These are phyloP conservation scores for Penicillium sp. DNA, from an alignment of 2,329 filamentous ascomycete genomes.

Conservation along the genomic window DNA sequence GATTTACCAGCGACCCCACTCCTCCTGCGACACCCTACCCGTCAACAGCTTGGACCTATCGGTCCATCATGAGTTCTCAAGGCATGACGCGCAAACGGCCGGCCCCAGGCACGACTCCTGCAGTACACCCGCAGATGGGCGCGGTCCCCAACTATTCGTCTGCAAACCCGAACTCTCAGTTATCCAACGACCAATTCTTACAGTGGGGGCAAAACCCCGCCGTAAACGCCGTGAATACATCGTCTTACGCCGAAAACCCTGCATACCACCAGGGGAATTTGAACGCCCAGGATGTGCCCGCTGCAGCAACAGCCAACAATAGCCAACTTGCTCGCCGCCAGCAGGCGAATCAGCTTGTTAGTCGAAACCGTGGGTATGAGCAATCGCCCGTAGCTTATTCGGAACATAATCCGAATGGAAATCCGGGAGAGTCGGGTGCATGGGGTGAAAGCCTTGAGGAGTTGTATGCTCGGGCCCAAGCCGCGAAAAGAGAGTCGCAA, in stretches of 20 bases:
- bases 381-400: constrained; percentile 32
- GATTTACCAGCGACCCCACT: neutral
- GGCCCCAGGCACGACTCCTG: constrained; percentile 70
- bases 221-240: constrained; percentile 26
- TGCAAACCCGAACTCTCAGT: constrained; percentile 44
- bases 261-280: constrained; percentile 30
- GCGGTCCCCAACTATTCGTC: constrained; percentile 50
- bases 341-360: constrained; percentile 40
- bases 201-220: constrained; percentile 55
- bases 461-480: constrained; percentile 74
- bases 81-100: constrained; percentile 65
- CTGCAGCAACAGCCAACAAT: constrained; percentile 42
- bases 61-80: constrained; percentile 42
- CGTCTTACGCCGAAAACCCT: constrained; percentile 44
- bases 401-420: constrained; percentile 25
- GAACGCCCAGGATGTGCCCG: constrained; percentile 54
- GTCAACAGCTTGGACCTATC: neutral
- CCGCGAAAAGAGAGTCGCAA: constrained; percentile 84
- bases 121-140: constrained; percentile 57
- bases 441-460: constrained; percentile 69
- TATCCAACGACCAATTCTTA: constrained; percentile 55
- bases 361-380: constrained; percentile 40
- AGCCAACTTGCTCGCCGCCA: constrained; percentile 46
- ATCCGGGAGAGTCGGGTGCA: constrained; percentile 37
- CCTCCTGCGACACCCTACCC: neutral